Conservation (phyloP, 352 stramenopile genomes). For the Phytopythium chamaehyphon region DNA sequence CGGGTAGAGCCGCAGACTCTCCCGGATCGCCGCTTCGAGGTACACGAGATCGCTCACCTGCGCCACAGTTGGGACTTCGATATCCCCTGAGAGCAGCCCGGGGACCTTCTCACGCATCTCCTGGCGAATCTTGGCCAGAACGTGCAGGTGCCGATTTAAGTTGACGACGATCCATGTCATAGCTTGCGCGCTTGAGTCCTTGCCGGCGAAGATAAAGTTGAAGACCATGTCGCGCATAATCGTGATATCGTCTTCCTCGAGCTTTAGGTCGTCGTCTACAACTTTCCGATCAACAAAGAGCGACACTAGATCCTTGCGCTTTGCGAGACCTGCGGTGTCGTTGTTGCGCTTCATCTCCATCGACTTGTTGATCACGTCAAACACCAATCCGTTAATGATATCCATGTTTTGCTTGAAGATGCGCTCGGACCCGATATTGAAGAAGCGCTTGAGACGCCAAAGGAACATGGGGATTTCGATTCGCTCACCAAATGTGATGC, state of each 20-base stretch:
- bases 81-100: conserved; percentile 14
- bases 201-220: conserved; percentile 69
- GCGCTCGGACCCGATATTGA: conserved; percentile 35
- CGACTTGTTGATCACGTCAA: conserved; percentile 46
- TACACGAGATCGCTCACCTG: conserved; percentile 53
- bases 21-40: conserved; percentile 48
- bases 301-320: conserved; percentile 44
- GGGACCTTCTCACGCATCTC: conserved; percentile 48
- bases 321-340: conserved; percentile 29
- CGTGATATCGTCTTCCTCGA: conserved; percentile 26
- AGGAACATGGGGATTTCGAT: conserved; percentile 30
- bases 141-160: conserved; percentile 40
- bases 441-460: conserved; percentile 31
- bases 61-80: conserved; percentile 28
- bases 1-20: conserved; percentile 66
- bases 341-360: conserved; percentile 22
- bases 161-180: conserved; percentile 74
- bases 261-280: conserved; percentile 15
- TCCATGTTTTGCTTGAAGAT: conserved; percentile 32
- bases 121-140: conserved; percentile 45
- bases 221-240: conserved; percentile 71
- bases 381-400: conserved; percentile 41
- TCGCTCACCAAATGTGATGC: conserved; percentile 10
- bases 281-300: conserved; percentile 38
- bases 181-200: conserved; percentile 64